These are phyloP conservation scores for Spergularia azorica DNA, from an alignment of 179 eudicot genomes.

Conservation along the genomic window DNA sequence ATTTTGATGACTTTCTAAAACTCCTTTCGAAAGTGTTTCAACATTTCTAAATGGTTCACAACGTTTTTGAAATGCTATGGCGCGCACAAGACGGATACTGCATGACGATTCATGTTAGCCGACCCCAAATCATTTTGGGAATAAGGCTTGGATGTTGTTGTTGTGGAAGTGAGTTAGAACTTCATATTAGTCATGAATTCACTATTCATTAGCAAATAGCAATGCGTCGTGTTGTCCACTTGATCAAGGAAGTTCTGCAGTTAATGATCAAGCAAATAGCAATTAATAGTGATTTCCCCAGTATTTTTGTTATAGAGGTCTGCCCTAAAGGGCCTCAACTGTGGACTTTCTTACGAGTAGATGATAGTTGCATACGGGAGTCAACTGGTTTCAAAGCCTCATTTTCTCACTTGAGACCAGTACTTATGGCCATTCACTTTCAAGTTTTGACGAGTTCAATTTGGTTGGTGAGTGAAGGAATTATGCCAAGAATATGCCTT, in stretches of 20 bases:
- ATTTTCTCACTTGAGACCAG: slow-evolving; percentile 8
- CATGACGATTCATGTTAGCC: no score
- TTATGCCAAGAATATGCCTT: slow-evolving; percentile 35
- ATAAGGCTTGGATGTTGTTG: no score
- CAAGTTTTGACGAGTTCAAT: slow-evolving; percentile 12
- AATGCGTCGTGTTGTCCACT: background rate
- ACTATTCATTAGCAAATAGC: background rate
- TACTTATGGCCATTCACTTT: slow-evolving; percentile 15
- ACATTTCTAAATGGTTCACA: no score
- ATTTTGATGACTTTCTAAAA: no score
- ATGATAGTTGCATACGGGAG: background rate
- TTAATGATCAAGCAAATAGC: background rate
- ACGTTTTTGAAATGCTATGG: no score
- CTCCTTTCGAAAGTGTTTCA: no score
- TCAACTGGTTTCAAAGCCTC: slow-evolving; percentile 3
- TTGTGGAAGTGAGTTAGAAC: background rate
- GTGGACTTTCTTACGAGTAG: no score
- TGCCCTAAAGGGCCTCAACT: no score
- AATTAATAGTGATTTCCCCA: no score
- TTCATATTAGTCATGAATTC: background rate
- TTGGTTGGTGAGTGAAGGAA: slow-evolving; percentile 26
- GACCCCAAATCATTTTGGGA: no score
- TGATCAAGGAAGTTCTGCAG: background rate
- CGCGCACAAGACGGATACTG: no score
- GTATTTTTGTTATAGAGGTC: no score